Percentiles rank a stretch among this genome's conserved stretches.
phyloP scores from a whole-genome alignment of 176 grass and related monocot species.

The Elymus sibiricus region DNA sequence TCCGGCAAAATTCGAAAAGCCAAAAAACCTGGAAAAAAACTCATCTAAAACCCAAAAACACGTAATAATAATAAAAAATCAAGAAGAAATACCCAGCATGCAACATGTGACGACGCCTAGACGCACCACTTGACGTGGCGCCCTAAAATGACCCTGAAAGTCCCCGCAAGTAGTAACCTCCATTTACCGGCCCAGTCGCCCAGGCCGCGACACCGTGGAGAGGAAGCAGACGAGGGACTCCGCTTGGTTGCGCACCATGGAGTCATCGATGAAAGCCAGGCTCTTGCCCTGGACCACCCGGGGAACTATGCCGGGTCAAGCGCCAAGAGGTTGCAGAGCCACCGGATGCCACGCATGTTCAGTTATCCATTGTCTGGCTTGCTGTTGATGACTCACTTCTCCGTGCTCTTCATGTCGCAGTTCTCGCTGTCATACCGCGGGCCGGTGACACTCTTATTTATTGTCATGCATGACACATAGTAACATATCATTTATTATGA shows the following conservation, averaged over 20 bases:
- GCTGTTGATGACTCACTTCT: slow-evolving; percentile 37
- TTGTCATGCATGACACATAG: too few species aligned
- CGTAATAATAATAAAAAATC: too few species aligned
- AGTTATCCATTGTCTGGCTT: slow-evolving; percentile 37
- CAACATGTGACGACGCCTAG: too few species aligned
- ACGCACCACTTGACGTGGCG: too few species aligned
- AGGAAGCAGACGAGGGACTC: slow-evolving; percentile 37
- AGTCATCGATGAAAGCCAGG: slow-evolving; percentile 34
- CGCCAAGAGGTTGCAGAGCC: not conserved
- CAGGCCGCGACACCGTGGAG: slow-evolving; percentile 13
- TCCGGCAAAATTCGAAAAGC: too few species aligned
- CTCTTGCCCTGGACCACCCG: not conserved
- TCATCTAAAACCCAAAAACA: too few species aligned
- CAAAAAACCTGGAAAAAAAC: too few species aligned
- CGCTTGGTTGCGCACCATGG: slow-evolving; percentile 34
- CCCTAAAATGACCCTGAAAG: too few species aligned
- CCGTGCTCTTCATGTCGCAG: slow-evolving; percentile 24
- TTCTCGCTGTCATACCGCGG: slow-evolving; percentile 36
- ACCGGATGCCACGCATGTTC: slow-evolving; percentile 38
- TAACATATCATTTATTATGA: too few species aligned
- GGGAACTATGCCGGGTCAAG: slow-evolving; percentile 16
- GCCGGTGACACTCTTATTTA: not conserved
- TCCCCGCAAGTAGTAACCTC: too few species aligned
- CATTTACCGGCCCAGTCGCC: slow-evolving; percentile 8
- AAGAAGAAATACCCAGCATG: too few species aligned